Percentiles rank a stretch among this genome's conserved stretches.
Conservation (phyloP, 2,329 filamentous ascomycete genomes). For the Davidsoniella virescens region DNA sequence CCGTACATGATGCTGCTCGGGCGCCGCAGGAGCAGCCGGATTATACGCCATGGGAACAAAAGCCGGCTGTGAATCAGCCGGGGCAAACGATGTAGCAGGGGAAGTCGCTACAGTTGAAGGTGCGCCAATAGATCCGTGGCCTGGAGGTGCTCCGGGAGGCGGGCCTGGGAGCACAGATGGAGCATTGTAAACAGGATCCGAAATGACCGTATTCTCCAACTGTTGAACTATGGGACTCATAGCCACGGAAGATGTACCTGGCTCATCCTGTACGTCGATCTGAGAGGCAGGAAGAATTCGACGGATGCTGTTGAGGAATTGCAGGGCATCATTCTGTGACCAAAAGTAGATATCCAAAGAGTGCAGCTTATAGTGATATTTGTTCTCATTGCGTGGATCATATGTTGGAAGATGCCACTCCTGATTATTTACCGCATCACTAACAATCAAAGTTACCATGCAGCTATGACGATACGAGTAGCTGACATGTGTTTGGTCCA, state of each 20-base stretch:
- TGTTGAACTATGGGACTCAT: slow-evolving; percentile 59
- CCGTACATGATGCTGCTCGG: slow-evolving; percentile 53
- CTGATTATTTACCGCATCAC: slow-evolving; percentile 30
- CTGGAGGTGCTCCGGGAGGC: slow-evolving; percentile 14
- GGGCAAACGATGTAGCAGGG: slow-evolving; percentile 21
- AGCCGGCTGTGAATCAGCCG: slow-evolving; percentile 13
- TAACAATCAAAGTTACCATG: slow-evolving; percentile 49
- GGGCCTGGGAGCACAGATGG: slow-evolving; percentile 14
- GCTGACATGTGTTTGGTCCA: slow-evolving; percentile 47
- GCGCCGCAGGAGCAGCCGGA: slow-evolving; percentile 59
- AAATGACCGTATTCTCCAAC: slow-evolving; percentile 55
- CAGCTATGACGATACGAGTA: slow-evolving; percentile 64
- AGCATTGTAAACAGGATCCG: slow-evolving; percentile 33
- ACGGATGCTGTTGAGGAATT: slow-evolving; percentile 52
- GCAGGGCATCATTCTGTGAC: slow-evolving; percentile 54
- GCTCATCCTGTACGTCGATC: slow-evolving; percentile 49
- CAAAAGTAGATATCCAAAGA: slow-evolving; percentile 67
- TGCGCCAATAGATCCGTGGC: slow-evolving; percentile 6
- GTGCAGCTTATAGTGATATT: slow-evolving; percentile 64
- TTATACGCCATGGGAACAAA: slow-evolving; percentile 60
- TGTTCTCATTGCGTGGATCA: slow-evolving; percentile 56
- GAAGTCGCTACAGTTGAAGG: neutral
- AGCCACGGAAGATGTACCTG: slow-evolving; percentile 30
- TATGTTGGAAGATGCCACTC: slow-evolving; percentile 64
- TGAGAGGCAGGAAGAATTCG: slow-evolving; percentile 45